phyloP scores from a whole-genome alignment of 192 early-diverging fungal genomes.

The Oehlia diaphana region DNA sequence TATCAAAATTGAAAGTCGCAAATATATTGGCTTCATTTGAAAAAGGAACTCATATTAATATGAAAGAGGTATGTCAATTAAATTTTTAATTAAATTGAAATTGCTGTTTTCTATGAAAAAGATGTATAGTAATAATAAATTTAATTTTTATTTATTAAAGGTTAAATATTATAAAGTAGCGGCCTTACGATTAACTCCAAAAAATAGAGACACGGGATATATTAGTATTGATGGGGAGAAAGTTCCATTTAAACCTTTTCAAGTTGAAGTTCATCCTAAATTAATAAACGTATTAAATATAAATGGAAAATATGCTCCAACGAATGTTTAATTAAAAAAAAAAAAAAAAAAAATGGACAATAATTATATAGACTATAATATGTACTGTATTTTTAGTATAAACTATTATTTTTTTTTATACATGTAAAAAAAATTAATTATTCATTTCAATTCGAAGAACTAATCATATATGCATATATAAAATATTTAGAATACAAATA shows the following conservation, averaged over 20 bases:
- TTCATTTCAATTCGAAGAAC: too few relatives aligned
- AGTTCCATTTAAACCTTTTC: slow-evolving; percentile 50
- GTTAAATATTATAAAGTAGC: slow-evolving; percentile 60
- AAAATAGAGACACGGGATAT: slow-evolving; percentile 35
- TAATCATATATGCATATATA: too few relatives aligned
- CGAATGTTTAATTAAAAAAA: background rate
- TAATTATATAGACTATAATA: too few relatives aligned
- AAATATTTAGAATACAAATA: too few relatives aligned
- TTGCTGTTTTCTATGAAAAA: background rate
- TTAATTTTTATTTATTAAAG: slow-evolving; percentile 30
- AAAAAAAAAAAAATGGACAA: too few relatives aligned
- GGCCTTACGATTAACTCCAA: slow-evolving; percentile 54
- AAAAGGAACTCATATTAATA: slow-evolving; percentile 47
- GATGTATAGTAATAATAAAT: too few relatives aligned
- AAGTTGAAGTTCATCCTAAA: slow-evolving; percentile 56
- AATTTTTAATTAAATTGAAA: background rate
- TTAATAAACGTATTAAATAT: slow-evolving; percentile 46
- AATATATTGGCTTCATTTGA: slow-evolving; percentile 44
- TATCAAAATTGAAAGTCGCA: slow-evolving; percentile 35
- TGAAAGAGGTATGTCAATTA: slow-evolving; percentile 39
- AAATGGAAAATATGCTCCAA: slow-evolving; percentile 35
- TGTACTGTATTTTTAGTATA: too few relatives aligned
- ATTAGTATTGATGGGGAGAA: slow-evolving; percentile 61
- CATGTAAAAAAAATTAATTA: too few relatives aligned
- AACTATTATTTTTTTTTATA: too few relatives aligned